Evolutionary conservation across 2,329 filamentous ascomycete species (phyloP), one percentile per base, ranked within the genome.

Genomic region (Coleophoma eucalyptorum): DNA sequence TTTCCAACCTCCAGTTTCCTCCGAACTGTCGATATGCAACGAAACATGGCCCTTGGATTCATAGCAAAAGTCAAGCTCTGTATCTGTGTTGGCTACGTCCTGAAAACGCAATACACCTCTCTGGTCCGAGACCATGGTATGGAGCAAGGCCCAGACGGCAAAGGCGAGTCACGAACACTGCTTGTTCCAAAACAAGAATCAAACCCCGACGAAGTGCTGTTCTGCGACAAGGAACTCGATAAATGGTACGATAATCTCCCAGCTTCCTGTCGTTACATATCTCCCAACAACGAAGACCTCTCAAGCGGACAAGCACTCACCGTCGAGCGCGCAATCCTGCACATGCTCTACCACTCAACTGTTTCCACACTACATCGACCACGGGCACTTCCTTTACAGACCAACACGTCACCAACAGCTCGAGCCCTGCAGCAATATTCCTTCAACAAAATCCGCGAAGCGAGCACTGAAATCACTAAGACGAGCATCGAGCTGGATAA

Each of bases 341-440:
- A 94, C 68, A 93, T 96, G 86, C 84, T 95, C 3, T 96, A 93
- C 69, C 87, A 92, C 67, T 94, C 91, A 2, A 93, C 90, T 1
- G 79, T 93, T 26, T 95, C 89, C 50, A 91, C 91, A 8, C 76
- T 96, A 15, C 90, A 96, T 67, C 85, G 91, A 26, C 71, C 70
- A 4, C 70, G 74, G 12, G 40, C 40, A 20, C 40, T 42, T 6
- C 40, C 40, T 10, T 8, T 26, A 26, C 26, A 26, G 10, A 42
- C 16, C 11, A 21, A 21, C 12, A n/a, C 40, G 6, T 42, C 40
- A 16, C 18, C 18, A 8, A 13, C 5, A 20, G 18, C 40, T 21
- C 18, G 18, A 12, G 85, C 91, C 57, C 75, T 92, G 13, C 88
- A 96, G 63, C 90, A 96, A 51, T 79, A 89, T 55, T 96, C 92